Base-by-base conservation (phyloP, 306 rosid species). In the Prunus dulcis region DNA sequence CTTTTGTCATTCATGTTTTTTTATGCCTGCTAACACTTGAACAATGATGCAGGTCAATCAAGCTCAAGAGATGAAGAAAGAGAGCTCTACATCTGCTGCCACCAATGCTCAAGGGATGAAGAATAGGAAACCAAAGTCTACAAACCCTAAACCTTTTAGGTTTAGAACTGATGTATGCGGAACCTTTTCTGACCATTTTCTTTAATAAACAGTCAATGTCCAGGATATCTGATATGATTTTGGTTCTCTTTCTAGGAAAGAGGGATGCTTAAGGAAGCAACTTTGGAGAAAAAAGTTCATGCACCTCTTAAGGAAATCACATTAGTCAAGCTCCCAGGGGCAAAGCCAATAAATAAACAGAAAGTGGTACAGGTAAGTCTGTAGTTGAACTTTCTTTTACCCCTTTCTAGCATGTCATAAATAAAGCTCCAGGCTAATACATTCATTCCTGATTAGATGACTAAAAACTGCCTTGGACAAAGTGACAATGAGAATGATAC, bases 141-240 rank as follows among this genome's bases (percentile, higher is more conserved):
- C 99, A 71, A 84, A 92, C 79, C 99, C 99, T 45, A 95, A 89
- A 84, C 97, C 99, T 56, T 92, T 95, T 82, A 91, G 91, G 89
- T 84, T 95, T 78, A 87, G 97, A 95, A 95, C 99, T 67, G 90
- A 92, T 88, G 99, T 95, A 80, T 80, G 91, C 78, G 75, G 66
- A 56, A 57, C 70, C n/a, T 79, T 60, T 81, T 70, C 71, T 53
- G 57, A 71, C 64, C 69, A 69, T 53, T 67, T 70, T 75, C 61
- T 32, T 32, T 65, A 19, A 56, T 19, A 20, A 34, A 49, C 55
- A 10, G 6, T 12, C 34, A 46, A 56, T 34, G 14, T 51, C 43
- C 13, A 6, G 32, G 55, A 63, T 78, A 66, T 76, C 72, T 75
- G 69, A 83, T 77, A 53, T 23, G 20, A 5, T 61, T 53, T 65